Percentiles rank a stretch among this genome's conserved stretches.
phyloP scores from a whole-genome alignment of 495 filamentous ascomycete genomes.

The Neurospora sp. region DNA sequence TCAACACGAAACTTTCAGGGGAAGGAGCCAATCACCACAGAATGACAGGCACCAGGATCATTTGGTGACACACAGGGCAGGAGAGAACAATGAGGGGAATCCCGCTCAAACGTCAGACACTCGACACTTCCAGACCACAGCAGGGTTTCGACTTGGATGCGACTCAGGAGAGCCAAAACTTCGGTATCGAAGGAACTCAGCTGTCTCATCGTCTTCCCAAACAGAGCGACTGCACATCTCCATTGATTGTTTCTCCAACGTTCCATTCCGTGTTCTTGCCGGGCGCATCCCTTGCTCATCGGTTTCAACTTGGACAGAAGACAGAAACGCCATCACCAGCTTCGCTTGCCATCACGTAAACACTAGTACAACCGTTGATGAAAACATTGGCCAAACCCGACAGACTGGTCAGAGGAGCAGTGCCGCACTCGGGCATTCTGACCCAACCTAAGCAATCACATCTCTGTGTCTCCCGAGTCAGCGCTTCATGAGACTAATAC shows the following conservation, averaged over 20 bases:
- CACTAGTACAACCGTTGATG: background rate
- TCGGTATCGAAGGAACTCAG: background rate
- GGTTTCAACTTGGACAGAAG: background rate
- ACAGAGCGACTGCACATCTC: background rate
- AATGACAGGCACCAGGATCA: slow-evolving; percentile 15
- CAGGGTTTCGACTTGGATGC: slow-evolving; percentile 6
- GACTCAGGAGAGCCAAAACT: slow-evolving; percentile 6
- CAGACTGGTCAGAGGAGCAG: background rate
- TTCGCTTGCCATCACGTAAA: background rate
- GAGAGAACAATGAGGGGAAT: slow-evolving; percentile 4
- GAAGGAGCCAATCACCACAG: slow-evolving; percentile 18
- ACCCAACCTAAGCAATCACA: background rate
- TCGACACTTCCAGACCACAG: slow-evolving; percentile 11
- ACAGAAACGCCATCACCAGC: background rate
- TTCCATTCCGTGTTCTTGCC: background rate
- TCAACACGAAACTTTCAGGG: slow-evolving; percentile 10
- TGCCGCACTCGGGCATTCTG: background rate
- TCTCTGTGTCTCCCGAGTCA: slow-evolving; percentile 8
- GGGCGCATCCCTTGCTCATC: slow-evolving; percentile 2
- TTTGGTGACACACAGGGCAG: slow-evolving; percentile 26
- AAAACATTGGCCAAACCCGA: background rate
- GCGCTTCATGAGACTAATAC: slow-evolving; percentile 10
- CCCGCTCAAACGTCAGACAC: slow-evolving; percentile 22
- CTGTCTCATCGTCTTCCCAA: background rate
- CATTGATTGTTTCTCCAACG: background rate